Percentiles rank a stretch among this genome's conserved stretches.
Evolutionary conservation across 257 asterid genomes (phyloP).

Genomic region (Euphrasia confusa): DNA sequence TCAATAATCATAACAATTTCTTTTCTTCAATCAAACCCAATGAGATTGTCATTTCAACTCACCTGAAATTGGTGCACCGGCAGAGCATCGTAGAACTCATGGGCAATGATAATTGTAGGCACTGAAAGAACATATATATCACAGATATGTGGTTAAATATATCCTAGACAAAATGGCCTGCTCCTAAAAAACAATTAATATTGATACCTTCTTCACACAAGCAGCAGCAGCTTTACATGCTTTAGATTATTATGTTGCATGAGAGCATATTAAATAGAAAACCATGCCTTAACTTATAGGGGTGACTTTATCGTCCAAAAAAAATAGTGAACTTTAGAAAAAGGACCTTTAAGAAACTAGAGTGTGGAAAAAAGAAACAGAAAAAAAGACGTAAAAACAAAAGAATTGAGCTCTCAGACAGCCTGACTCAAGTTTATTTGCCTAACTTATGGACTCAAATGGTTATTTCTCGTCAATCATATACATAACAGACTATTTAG

Average conservation of each 20-base stretch:
- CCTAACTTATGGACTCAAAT: background rate
- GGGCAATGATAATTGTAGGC: slow-evolving; percentile 86
- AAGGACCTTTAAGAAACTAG: too few species aligned
- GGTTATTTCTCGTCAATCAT: background rate
- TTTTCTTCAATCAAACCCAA: slow-evolving; percentile 6
- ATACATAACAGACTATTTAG: slow-evolving; percentile 1
- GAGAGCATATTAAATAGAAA: background rate
- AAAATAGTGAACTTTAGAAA: too few species aligned
- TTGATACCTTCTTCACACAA: slow-evolving; percentile 1
- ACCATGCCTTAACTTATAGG: background rate
- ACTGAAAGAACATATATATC: slow-evolving; percentile 41
- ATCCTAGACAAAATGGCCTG: slow-evolving; percentile 7
- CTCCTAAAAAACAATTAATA: background rate
- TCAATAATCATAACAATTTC: background rate
- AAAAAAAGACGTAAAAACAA: too few species aligned
- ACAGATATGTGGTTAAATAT: slow-evolving; percentile 14
- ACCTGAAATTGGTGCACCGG: slow-evolving; percentile 99
- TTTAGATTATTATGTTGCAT: background rate
- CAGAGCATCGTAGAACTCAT: slow-evolving; percentile 94
- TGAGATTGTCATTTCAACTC: slow-evolving; percentile 3
- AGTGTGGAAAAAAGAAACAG: too few species aligned
- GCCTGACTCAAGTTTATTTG: too few species aligned
- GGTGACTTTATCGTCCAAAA: too few species aligned
- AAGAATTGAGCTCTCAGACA: too few species aligned
- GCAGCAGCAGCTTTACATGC: slow-evolving; percentile 7